Percentiles rank a stretch among this genome's conserved stretches.
Evolutionary conservation across 176 grass and related monocot genomes (phyloP).

Genomic region (Carex littledalei): DNA sequence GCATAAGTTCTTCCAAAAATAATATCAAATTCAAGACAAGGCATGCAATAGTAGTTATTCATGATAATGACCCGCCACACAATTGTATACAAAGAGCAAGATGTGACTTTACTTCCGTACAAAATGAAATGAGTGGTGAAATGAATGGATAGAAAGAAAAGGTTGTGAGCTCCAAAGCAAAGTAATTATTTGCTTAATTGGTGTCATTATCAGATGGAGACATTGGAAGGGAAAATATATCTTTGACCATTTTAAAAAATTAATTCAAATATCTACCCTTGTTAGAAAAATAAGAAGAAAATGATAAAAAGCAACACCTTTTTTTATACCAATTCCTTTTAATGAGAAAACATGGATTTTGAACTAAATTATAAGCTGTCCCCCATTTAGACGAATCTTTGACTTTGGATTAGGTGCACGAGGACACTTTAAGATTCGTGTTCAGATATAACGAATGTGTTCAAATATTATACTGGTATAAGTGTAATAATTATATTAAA

Average conservation of each 20-base stretch:
- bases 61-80: neutral
- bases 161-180: neutral
- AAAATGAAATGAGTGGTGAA: neutral
- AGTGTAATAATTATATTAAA: too few relatives aligned
- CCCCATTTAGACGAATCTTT: too few relatives aligned
- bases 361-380: too few relatives aligned
- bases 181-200: neutral
- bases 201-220: neutral
- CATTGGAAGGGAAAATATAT: neutral
- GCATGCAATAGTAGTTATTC: neutral
- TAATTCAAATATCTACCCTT: neutral
- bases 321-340: too few relatives aligned
- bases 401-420: too few relatives aligned
- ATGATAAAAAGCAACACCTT: neutral
- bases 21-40: neutral
- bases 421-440: too few relatives aligned
- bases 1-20: neutral
- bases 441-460: too few relatives aligned
- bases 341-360: neutral
- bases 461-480: too few relatives aligned
- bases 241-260: neutral
- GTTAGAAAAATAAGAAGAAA: neutral
- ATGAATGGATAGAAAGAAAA: neutral
- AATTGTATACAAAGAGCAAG: neutral
- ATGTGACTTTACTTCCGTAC: neutral